Base-by-base conservation (phyloP, 1,284 basidiomycete genomes). In the Cystobasidium sp. region DNA sequence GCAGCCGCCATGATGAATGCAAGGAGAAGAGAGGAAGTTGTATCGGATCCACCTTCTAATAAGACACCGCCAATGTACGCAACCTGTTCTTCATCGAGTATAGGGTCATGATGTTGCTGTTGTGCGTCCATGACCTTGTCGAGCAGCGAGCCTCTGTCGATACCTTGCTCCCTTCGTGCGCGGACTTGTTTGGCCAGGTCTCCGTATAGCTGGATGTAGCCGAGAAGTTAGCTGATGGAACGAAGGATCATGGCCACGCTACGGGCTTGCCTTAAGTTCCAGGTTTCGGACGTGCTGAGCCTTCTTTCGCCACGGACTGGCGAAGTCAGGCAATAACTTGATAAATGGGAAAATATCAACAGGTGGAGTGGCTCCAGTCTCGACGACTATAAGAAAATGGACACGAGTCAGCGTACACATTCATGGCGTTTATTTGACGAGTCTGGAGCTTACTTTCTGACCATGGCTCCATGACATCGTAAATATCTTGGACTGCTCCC, bases 1-100 rank as follows among this genome's bases (percentile, higher is more conserved):
- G 76, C 47, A 18, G 53, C 20, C 8, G 78, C 78, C 68, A 81
- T 68, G n/a, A 81, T 77, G 53, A 81, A 80, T 5, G 76, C 68
- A 6, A 72, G 41, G 3, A 63, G 47, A 1, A 73, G 63, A 20
- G 62, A 66, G 0, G 61, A 66, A 22, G 71, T 73, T 20, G 71
- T 73, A 56, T 73, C 71, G 10, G 62, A 66, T 9, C 71, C 71
- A 4, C 71, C 71, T 43, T 73, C 71, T 37, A 73, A 63, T 20
- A 73, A 44, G 39, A 73, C 71, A 10, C 71, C 71, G 10, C 71
- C 71, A 22, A 73, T 65, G 53, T 73, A 73, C 14, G 71, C 71
- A 10, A 73, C 53, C 43, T 73, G 71, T 47, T 73, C 71, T 18
- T 73, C 71, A 47, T 67, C 63, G 12, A 73, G 71, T 12, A 73